Percentiles rank a stretch among this genome's conserved stretches.
Conservation (phyloP, 2,329 filamentous ascomycete genomes). For the Scorias spongiosa region DNA sequence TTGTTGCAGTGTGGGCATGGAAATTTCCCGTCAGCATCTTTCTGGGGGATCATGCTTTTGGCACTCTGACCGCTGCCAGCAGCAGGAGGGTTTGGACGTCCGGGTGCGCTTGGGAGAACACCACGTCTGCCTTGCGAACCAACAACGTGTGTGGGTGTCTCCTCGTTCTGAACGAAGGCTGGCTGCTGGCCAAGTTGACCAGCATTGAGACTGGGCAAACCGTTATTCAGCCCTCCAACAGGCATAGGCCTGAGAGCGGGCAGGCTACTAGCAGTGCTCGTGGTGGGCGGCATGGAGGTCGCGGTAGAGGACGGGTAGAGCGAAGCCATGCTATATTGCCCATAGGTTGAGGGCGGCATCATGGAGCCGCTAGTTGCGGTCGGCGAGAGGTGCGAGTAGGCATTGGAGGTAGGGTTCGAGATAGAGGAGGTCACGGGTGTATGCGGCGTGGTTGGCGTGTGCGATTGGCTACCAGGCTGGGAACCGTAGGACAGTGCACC, state of each 20-base stretch:
- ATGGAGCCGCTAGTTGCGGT: constrained; percentile 15
- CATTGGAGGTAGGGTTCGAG: constrained; percentile 12
- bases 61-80: constrained; percentile 41
- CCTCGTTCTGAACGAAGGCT: constrained; percentile 23
- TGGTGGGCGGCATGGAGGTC: constrained; percentile 13
- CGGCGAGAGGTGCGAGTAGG: constrained; percentile 16
- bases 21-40: constrained; percentile 95
- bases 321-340: constrained; percentile 14
- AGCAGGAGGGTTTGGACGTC: constrained; percentile 61
- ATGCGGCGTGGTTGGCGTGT: constrained; percentile 20
- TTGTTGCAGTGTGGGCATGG: constrained; percentile 97
- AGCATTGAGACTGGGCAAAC: constrained; percentile 22
- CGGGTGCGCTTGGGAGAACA: constrained; percentile 80
- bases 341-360: constrained; percentile 19
- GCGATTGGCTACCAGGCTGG: constrained; percentile 16
- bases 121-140: constrained; percentile 86
- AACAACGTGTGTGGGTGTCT: constrained; percentile 70
- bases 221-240: constrained; percentile 23
- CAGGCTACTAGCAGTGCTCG: constrained; percentile 14
- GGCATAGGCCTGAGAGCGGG: constrained; percentile 28
- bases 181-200: constrained; percentile 17
- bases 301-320: constrained; percentile 19
- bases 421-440: constrained; percentile 18
- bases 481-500: constrained; percentile 18
- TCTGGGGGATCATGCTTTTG: constrained; percentile 79